These are phyloP conservation scores for Nannochloropsis granulata DNA, from an alignment of 108 stramenopile genomes.

Conservation along the genomic window DNA sequence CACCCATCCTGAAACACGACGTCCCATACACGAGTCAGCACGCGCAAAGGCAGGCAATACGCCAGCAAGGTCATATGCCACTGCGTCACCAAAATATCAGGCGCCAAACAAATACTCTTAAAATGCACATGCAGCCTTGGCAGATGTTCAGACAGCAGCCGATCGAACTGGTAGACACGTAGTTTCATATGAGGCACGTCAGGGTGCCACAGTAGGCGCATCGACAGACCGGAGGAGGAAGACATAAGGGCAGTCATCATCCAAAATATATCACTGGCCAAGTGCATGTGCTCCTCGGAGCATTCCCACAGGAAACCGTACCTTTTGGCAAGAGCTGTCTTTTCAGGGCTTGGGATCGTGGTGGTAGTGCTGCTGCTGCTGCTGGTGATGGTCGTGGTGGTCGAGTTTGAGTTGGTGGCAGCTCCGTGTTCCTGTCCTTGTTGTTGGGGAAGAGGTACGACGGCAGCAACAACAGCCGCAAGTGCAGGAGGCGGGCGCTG, in stretches of 20 bases:
- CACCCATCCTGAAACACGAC: constrained; percentile 17
- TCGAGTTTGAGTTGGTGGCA: not conserved
- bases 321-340: not conserved
- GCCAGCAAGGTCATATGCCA: constrained; percentile 27
- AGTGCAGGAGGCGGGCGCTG: too few species aligned
- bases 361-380: not conserved
- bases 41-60: constrained; percentile 10
- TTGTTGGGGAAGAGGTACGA: too few species aligned
- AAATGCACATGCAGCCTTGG: constrained; percentile 26
- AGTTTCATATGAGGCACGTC: constrained; percentile 20
- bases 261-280: constrained; percentile 21
- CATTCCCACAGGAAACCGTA: not conserved
- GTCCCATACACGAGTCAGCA: constrained; percentile 14
- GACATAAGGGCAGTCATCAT: constrained; percentile 15
- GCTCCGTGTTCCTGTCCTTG: too few species aligned
- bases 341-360: not conserved
- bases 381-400: not conserved
- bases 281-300: not conserved
- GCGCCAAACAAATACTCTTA: constrained; percentile 8
- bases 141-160: constrained; percentile 15
- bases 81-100: constrained; percentile 28
- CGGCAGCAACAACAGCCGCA: too few species aligned
- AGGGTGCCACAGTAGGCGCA: constrained; percentile 25
- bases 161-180: constrained; percentile 33
- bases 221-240: not conserved